Evolutionary conservation across 2,329 filamentous ascomycete genomes (phyloP), one percentile per base, ranked within the genome.

Genomic region (Pseudogymnoascus verrucosus): DNA sequence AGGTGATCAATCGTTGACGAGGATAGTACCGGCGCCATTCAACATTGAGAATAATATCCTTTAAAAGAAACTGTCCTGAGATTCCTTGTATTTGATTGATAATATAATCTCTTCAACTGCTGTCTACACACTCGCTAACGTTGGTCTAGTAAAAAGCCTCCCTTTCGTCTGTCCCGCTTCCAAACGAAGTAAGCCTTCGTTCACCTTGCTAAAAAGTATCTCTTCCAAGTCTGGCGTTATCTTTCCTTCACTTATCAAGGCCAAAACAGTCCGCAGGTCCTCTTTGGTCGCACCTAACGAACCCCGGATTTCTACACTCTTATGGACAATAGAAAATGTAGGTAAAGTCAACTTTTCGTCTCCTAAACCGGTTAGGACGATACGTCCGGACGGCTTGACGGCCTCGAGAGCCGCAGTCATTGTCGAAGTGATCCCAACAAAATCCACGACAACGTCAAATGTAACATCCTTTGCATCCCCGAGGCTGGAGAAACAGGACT

Each of bases 21-120:
- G 3, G 1, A 31, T 31, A 8, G 28, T 31, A 10, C 8, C 28
- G 3, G 28, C 28, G 8, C 28, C 10, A 31, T 31, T 31, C 7
- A 31, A 31, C 8, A 31, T 31, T 31, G 7, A 31, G 28, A 31
- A 31, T 31, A 31, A 31, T 31, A 31, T 7, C 7, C 8, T 31
- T 31, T 31, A 7, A 31, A 31, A 31, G 28, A 31, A 31, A 31
- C 10, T 11, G 28, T 31, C 8, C 7, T 31, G 28, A 31, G 28
- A 4, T 31, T 11, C 28, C 28, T 31, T 31, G 8, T 31, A 31
- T 31, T 31, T 31, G 10, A 31, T 31, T 3, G 28, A 31, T 7
- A 31, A 11, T 31, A 31, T 31, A 10, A 31, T 31, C 28, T 11
- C 10, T 31, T 69, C 80, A 87, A 19, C 39, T 42, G 10, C 16